A percentile compares a stretch with the other conserved stretches of the same genome.
Conservation (phyloP, 257 asterid species). For the Parsonsia alboflavescens region DNA sequence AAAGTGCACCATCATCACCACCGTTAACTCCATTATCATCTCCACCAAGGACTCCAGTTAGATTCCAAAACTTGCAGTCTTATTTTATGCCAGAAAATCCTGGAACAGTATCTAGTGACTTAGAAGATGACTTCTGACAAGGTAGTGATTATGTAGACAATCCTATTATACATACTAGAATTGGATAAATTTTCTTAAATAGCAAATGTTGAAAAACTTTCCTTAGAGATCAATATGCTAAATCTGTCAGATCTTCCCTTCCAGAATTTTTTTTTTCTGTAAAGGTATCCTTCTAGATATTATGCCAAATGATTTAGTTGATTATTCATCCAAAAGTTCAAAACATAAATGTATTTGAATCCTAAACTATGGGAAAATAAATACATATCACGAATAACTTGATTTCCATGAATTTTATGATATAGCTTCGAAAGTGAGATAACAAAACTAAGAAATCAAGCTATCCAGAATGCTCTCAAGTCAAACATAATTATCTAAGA, state of each 20-base stretch:
- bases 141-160: not conserved
- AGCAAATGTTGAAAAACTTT: not conserved
- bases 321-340: not conserved
- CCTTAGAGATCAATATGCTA: too few species aligned
- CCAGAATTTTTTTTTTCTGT: not conserved
- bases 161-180: not conserved
- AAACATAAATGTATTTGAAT: not conserved
- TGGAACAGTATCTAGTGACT: slow-evolving; percentile 46
- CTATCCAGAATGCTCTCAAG: not conserved
- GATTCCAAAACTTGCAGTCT: slow-evolving; percentile 50
- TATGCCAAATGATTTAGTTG: not conserved
- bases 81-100: slow-evolving; percentile 37
- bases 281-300: not conserved
- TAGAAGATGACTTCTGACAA: slow-evolving; percentile 59
- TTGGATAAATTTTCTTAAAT: not conserved
- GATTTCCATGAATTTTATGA: not conserved
- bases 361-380: not conserved
- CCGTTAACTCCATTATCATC: slow-evolving; percentile 47
- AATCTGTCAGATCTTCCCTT: not conserved
- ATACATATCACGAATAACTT: not conserved
- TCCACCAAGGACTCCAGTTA: slow-evolving; percentile 45
- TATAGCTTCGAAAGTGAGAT: not conserved
- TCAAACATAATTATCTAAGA: too few species aligned
- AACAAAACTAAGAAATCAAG: not conserved
- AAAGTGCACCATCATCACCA: slow-evolving; percentile 36